Base-by-base conservation (phyloP, 345 rosid species). In the Clarkia xantiana region DNA sequence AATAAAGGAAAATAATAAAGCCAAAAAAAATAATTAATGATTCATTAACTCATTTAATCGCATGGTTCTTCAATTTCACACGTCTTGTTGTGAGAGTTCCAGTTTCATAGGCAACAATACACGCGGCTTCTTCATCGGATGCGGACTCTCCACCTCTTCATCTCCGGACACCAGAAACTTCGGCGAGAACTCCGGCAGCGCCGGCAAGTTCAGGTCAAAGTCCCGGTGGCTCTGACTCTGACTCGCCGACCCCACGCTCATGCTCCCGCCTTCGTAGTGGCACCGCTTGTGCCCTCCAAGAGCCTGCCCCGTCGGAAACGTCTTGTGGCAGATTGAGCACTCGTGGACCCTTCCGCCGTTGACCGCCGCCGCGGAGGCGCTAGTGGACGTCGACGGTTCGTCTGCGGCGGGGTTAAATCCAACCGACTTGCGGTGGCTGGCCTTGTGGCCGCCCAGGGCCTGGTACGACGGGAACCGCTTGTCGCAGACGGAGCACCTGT, bases 271-370 rank as follows among this genome's bases (percentile, higher is more conserved):
- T 10, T 62, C 65, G 49, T 74, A 74, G 73, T 74, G 79, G 56
- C 79, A 66, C 13, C 79, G 60, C 59, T 74, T 74, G 63, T 74
- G 79, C 7, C 79, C 79, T 6, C 79, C 79, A 17, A 74, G 47
- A 18, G 79, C 79, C 67, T 74, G 79, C 4, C 79, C 79, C 15
- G 79, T 70, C 14, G 72, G 68, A 55, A 74, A 74, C 9, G 56
- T 25, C 68, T 74, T 74, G 66, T 74, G 79, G 60, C 79, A 74
- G 50, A 70, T 74, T n/a, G 79, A 63, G 62, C 79, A 74, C 67
- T 74, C 73, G 53, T 74, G 79, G 22, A 60, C 45, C 52, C 68
- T 63, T 43, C 61, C 70, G 61, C 19, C 69, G 53, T 41, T 63
- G 66, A 10, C 66, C 66, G 13, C 72, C 15, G 55, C 0, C 42